A percentile compares a stretch with the other conserved stretches of the same genome.
Evolutionary conservation across 441 rosid species (phyloP).

Genomic region (Lepidium campestre): DNA sequence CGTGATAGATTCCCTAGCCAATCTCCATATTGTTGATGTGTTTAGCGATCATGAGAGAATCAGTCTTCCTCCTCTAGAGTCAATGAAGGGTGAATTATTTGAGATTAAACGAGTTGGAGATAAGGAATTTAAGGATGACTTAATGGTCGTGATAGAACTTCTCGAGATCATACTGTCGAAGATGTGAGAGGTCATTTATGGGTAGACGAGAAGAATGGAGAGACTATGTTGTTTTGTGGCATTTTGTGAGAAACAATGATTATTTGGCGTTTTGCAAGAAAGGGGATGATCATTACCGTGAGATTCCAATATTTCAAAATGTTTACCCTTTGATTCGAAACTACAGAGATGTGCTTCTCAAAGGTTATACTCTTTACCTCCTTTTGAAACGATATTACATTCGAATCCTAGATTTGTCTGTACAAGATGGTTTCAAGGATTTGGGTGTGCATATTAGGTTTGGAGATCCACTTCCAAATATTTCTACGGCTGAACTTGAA

Average conservation of each 20-base stretch:
- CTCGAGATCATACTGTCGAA: neutral
- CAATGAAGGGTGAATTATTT: neutral
- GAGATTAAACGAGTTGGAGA: neutral
- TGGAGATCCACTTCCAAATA: too few relatives aligned
- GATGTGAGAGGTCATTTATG: neutral
- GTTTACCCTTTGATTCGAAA: neutral
- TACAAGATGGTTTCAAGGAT: neutral
- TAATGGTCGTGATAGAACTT: neutral
- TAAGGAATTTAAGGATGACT: neutral
- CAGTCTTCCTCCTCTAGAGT: slow-evolving; percentile 9
- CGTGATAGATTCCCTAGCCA: neutral
- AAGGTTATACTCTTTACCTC: neutral
- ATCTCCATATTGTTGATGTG: neutral
- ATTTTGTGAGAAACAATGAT: neutral
- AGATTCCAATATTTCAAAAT: neutral
- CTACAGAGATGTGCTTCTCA: neutral
- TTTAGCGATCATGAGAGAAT: neutral
- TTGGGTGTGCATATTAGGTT: too few relatives aligned
- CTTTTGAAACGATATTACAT: fast-evolving
- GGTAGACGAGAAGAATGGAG: neutral
- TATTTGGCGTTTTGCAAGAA: neutral
- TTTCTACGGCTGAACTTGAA: too few relatives aligned
- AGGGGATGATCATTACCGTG: neutral
- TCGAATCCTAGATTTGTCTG: neutral
- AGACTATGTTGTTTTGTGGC: neutral